Evolutionary conservation across 1,139 yeast species (phyloP).

Genomic region (Diutina neorugosa): DNA sequence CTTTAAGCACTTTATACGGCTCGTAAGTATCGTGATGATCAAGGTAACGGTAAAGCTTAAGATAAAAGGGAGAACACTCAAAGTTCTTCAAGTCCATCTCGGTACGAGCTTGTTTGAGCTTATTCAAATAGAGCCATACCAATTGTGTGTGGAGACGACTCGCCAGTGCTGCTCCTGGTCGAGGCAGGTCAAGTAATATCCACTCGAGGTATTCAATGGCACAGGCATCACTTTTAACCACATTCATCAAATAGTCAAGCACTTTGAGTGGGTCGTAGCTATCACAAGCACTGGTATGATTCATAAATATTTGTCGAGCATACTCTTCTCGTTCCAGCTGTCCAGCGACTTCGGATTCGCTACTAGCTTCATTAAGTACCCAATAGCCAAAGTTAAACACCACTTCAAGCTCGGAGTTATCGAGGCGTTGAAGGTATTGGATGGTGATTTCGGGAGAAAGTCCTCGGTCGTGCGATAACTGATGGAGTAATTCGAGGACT

Average conservation of each 20-base stretch:
- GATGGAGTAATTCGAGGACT: slow-evolving; percentile 49
- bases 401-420: slow-evolving; percentile 36
- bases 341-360: background rate
- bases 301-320: slow-evolving; percentile 45
- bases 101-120: slow-evolving; percentile 12
- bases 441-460: slow-evolving; percentile 19
- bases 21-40: slow-evolving; percentile 26
- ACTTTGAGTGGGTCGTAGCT: slow-evolving; percentile 44
- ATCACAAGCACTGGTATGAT: slow-evolving; percentile 51
- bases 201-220: slow-evolving; percentile 53
- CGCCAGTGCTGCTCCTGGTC: slow-evolving; percentile 22
- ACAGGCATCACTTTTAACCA: slow-evolving; percentile 17
- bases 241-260: slow-evolving; percentile 28
- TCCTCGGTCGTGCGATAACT: slow-evolving; percentile 18
- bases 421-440: slow-evolving; percentile 53
- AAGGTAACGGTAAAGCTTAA: slow-evolving; percentile 27
- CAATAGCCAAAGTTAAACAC: slow-evolving; percentile 49
- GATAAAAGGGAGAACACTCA: slow-evolving; percentile 14
- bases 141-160: slow-evolving; percentile 40
- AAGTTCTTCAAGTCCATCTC: background rate
- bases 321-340: background rate
- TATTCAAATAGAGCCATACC: slow-evolving; percentile 40
- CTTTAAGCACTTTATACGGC: slow-evolving; percentile 31
- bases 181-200: slow-evolving; percentile 29
- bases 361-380: slow-evolving; percentile 27